Evolutionary conservation across 352 stramenopile genomes (phyloP).

Genomic region (Phytophthora fragariae): DNA sequence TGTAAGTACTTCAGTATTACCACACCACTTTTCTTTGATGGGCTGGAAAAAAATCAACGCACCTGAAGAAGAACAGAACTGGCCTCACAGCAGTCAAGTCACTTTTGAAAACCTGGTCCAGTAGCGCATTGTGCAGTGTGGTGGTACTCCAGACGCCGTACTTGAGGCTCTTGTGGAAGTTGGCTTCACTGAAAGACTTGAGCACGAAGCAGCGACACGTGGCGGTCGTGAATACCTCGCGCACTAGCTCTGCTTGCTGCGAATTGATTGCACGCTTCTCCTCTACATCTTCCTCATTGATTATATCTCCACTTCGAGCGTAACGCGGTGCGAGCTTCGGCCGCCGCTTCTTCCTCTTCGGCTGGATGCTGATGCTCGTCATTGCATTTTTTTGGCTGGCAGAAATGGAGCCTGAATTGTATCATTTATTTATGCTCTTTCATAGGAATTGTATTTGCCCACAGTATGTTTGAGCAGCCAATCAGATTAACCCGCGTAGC

Average conservation of each 20-base stretch:
- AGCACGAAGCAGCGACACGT: slow-evolving; percentile 86
- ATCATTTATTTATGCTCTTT: neutral
- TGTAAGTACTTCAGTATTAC: neutral
- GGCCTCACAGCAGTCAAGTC: slow-evolving; percentile 70
- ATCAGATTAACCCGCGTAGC: too few species aligned
- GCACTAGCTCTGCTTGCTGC: slow-evolving; percentile 52
- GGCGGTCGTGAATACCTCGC: slow-evolving; percentile 60
- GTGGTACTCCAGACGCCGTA: slow-evolving; percentile 86
- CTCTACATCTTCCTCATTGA: neutral
- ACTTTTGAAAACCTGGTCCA: slow-evolving; percentile 79
- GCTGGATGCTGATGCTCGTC: neutral
- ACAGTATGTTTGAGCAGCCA: too few species aligned
- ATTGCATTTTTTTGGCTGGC: slow-evolving; percentile 3
- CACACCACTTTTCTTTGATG: neutral
- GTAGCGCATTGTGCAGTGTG: slow-evolving; percentile 64
- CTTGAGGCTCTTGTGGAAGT: slow-evolving; percentile 89
- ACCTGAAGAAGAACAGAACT: slow-evolving; percentile 84
- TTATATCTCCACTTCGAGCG: neutral
- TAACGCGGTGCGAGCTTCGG: slow-evolving; percentile 66
- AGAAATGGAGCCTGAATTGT: neutral
- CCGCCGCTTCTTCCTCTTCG: slow-evolving; percentile 35
- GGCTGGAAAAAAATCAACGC: neutral
- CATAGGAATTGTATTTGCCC: neutral
- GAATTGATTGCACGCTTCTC: slow-evolving; percentile 9
- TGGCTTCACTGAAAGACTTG: slow-evolving; percentile 89